Evolutionary conservation across 257 asterid genomes (phyloP), one percentile per base, ranked within the genome.

Genomic region (Fraxinus americana): DNA sequence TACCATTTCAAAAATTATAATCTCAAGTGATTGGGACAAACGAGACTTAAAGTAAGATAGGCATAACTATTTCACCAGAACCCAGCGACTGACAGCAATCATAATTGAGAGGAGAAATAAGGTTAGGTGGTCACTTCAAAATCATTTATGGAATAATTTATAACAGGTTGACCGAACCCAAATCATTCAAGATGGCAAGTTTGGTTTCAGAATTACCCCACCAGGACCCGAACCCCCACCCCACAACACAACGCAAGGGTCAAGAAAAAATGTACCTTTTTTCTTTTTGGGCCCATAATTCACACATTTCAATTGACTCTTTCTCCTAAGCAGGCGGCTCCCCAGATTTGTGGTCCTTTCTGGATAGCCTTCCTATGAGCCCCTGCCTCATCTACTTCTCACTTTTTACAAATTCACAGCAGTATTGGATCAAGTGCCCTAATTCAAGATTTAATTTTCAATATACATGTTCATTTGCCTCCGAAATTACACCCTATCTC

Each of bases 251-350:
- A 41, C 11, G 50, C 43, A 7, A 7, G 11, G 11, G 43, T 38
- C 43, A 9, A 38, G 43, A 38, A 38, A 38, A 38, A 38, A 38
- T 38, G 43, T 38, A 38, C 9, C n/a, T n/a, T 7, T 5, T 38
- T 38, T 38, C 32, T 38, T 8, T 38, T 38, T 41, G 50, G 50
- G 4, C 50, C 50, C 50, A 10, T 41, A 41, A 41, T 41, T 41
- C 69, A 63, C 69, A 63, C 69, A 63, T 12, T 63, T 63, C 69
- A 23, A 63, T 11, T 12, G 25, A 63, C 69, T 23, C 69, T 63
- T 25, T 63, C 69, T 25, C 69, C 69, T 63, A 63, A 63, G 69
- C 69, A 63, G 69, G 69, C 69, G 69, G 69, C 69, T 63, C 69
- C 69, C 16, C 69, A 25, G 2, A 63, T 25, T 63, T 63, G 69